Percentiles rank a stretch among this genome's conserved stretches.
Evolutionary conservation across 2,329 filamentous ascomycete genomes (phyloP).

Genomic region (Colletotrichum godetiae): DNA sequence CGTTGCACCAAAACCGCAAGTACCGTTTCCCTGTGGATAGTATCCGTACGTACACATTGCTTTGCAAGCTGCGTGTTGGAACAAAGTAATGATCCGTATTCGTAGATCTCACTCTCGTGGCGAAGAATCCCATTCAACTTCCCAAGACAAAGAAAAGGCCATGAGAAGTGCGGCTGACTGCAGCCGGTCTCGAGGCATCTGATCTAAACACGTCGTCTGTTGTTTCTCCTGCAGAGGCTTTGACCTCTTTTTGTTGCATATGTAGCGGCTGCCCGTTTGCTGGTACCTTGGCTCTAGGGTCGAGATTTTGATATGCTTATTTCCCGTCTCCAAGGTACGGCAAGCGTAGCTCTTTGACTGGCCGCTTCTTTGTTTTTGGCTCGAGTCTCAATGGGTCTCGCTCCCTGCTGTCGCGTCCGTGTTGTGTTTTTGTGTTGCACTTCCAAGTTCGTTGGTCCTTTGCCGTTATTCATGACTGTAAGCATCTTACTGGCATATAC

Average conservation of each 20-base stretch:
- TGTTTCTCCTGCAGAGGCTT: slow-evolving; percentile 1
- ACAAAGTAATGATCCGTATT: not conserved
- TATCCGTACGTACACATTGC: not conserved
- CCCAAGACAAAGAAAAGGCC: not conserved
- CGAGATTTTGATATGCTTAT: slow-evolving; percentile 2
- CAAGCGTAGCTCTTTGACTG: slow-evolving; percentile 7
- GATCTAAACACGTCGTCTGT: slow-evolving; percentile 30
- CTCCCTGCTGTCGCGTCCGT: not conserved
- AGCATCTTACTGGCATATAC: not conserved
- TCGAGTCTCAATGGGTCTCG: not conserved
- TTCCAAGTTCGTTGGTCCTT: not conserved
- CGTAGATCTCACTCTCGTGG: not conserved
- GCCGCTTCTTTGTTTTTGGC: not conserved
- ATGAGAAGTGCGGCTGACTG: not conserved
- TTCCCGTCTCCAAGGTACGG: not conserved
- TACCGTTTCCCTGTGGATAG: slow-evolving; percentile 7
- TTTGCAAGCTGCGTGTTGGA: not conserved
- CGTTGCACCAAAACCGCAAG: slow-evolving; percentile 31
- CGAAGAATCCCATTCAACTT: not conserved
- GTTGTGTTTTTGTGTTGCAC: not conserved
- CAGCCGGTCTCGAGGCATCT: not conserved
- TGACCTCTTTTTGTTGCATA: not conserved
- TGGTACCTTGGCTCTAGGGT: not conserved
- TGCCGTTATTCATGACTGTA: not conserved
- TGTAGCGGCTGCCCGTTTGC: not conserved